These are phyloP conservation scores for Trypanosoma theileri DNA, from an alignment of 208 protist species.

Conservation along the genomic window DNA sequence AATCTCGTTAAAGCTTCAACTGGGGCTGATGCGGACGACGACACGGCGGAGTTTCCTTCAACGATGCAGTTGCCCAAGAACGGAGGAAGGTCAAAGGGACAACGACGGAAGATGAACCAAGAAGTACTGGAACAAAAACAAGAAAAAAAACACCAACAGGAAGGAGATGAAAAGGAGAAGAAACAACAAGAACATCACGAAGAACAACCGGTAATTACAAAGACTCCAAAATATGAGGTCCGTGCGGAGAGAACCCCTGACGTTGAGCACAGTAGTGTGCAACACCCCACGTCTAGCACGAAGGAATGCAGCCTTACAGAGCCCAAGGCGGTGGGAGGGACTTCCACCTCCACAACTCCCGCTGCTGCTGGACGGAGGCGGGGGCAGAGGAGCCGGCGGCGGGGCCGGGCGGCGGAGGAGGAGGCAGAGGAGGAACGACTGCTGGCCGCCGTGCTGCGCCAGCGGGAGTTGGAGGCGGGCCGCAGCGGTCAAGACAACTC, in stretches of 20 bases:
- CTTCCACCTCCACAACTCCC: no score
- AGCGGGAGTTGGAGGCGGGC: conserved; percentile 24
- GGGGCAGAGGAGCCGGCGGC: no score
- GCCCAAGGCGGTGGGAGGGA: no score
- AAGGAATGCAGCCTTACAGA: no score
- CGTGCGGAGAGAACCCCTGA: no score
- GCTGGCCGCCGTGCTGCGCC: conserved; percentile 57
- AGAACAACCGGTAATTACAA: background rate
- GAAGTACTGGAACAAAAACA: conserved; percentile 5
- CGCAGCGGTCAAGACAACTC: background rate
- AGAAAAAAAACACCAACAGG: background rate
- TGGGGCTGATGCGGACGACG: conserved; percentile 52
- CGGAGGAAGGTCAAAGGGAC: background rate
- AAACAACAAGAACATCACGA: background rate
- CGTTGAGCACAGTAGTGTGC: no score
- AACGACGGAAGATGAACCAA: background rate
- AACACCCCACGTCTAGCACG: no score
- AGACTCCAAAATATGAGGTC: background rate
- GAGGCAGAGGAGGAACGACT: conserved; percentile 73
- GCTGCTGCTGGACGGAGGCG: no score
- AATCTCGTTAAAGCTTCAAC: conserved; percentile 71
- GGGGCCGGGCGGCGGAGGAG: conserved; percentile 33
- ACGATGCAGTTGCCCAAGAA: conserved; percentile 18
- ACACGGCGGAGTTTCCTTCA: conserved; percentile 9
- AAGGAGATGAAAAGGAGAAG: background rate